Evolutionary conservation across 2,329 filamentous ascomycete species (phyloP).

Genomic region (Emmonsia crescens): DNA sequence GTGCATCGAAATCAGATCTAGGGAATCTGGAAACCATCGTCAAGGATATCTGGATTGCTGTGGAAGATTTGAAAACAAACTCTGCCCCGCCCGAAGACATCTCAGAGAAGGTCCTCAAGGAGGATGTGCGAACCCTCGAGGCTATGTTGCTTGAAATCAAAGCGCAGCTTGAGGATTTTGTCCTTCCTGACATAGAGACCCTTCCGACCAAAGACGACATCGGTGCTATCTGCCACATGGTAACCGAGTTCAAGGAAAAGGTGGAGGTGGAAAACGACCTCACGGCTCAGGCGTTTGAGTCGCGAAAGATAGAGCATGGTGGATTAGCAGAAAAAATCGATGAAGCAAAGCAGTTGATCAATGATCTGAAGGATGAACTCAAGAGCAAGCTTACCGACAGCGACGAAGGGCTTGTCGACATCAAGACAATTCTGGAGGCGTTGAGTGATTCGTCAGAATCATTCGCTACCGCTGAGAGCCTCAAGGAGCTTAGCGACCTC

Average conservation of each 20-base stretch:
- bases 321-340: conserved; percentile 66
- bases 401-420: conserved; percentile 46
- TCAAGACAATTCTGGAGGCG: conserved; percentile 52
- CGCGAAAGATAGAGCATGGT: conserved; percentile 72
- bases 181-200: conserved; percentile 57
- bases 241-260: conserved; percentile 57
- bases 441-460: conserved; percentile 50
- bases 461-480: conserved; percentile 44
- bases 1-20: conserved; percentile 70
- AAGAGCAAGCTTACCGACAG: conserved; percentile 68
- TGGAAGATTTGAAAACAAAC: conserved; percentile 57
- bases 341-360: conserved; percentile 66
- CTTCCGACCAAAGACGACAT: conserved; percentile 70
- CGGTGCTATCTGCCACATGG: conserved; percentile 54
- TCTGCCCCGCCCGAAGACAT: conserved; percentile 34
- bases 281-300: conserved; percentile 68
- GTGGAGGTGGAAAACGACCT: conserved; percentile 58
- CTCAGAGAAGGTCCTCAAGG: conserved; percentile 61
- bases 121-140: conserved; percentile 70
- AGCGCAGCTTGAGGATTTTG: conserved; percentile 60
- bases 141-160: conserved; percentile 79
- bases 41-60: conserved; percentile 60
- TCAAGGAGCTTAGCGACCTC: conserved; percentile 61
- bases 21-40: conserved; percentile 63
- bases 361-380: conserved; percentile 66